phyloP scores from a whole-genome alignment of 495 filamentous ascomycete species.

The Cercophora samala region DNA sequence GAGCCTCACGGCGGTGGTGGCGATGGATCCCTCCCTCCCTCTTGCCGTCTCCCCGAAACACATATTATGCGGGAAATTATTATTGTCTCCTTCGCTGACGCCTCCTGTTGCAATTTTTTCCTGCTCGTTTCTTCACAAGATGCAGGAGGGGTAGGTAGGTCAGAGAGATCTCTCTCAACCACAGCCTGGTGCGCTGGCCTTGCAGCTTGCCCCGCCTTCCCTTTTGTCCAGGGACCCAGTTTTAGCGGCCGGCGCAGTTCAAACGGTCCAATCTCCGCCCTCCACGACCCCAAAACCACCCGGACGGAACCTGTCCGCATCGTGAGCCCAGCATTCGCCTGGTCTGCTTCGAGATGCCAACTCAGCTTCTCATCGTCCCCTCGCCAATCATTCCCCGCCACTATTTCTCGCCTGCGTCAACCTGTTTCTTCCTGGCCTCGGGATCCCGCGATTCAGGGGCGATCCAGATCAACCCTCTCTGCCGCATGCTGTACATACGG shows the following conservation, averaged over 20 bases:
- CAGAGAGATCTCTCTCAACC: background rate
- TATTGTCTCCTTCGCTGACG: constrained; percentile 5
- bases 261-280: constrained; percentile 28
- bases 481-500: constrained; percentile 3
- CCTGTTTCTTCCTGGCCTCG: constrained; percentile 2
- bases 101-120: background rate
- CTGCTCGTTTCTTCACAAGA: background rate
- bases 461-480: background rate
- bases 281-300: constrained; percentile 35
- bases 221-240: constrained; percentile 19
- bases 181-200: constrained; percentile 37
- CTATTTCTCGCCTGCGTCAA: constrained; percentile 15
- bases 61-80: background rate
- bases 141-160: background rate
- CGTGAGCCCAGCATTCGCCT: constrained; percentile 24
- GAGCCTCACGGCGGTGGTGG: background rate
- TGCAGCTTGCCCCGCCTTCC: constrained; percentile 34
- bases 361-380: constrained; percentile 21
- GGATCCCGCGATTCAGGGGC: constrained; percentile 10
- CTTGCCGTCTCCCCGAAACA: background rate
- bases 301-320: constrained; percentile 26
- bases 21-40: background rate
- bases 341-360: constrained; percentile 30
- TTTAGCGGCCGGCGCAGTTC: constrained; percentile 22
- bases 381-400: constrained; percentile 32